Evolutionary conservation across 345 rosid genomes (phyloP), one percentile per base, ranked within the genome.

Genomic region (Ailanthus altissimus): DNA sequence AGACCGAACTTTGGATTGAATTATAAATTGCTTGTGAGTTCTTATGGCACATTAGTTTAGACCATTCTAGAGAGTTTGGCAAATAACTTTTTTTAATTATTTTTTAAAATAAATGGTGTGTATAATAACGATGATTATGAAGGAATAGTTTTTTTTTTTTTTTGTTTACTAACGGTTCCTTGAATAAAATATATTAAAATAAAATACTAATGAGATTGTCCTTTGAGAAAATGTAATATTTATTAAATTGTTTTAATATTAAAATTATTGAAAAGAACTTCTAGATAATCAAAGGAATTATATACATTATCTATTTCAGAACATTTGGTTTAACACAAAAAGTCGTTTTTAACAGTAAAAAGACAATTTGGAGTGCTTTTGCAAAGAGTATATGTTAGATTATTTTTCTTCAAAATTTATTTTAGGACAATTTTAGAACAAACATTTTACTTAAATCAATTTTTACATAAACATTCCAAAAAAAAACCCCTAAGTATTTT

Each of bases 1-100:
- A 5, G 40, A 50, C 8, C 26, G 26, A 68, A 26, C 38, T 26
- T 2, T 23, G 1, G 7, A 36, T 36, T 61, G 15, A 2, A 53
- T 23, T 43, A 49, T 25, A 72, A 47, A 72, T n/a, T 10, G 12
- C 3, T 43, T 18, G n/a, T 5, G 15, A 36, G 5, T 6, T 45
- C 16, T 45, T 32, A n/a, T 49, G 60, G 58, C 72, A 64, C 54
- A 56, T 56, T 14, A 68, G 46, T 25, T 56, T 70, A 43, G 81
- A 77, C 76, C 76, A 13, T 67, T 70, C 56, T 36, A 67, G 20
- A 32, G 54, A 46, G n/a, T 9, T 42, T n/a, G 54, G 25, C 49
- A 28, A 14, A 7, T 61, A 49, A 58, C 23, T n/a, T 56, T 5
- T 38, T 11, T 16, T 36, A 32, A 20, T 0, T 38, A 2, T 25